Evolutionary conservation across 768 basidiomycete genomes (phyloP), one percentile per base, ranked within the genome.

Genomic region (Leucocoprinus birnbaumii): DNA sequence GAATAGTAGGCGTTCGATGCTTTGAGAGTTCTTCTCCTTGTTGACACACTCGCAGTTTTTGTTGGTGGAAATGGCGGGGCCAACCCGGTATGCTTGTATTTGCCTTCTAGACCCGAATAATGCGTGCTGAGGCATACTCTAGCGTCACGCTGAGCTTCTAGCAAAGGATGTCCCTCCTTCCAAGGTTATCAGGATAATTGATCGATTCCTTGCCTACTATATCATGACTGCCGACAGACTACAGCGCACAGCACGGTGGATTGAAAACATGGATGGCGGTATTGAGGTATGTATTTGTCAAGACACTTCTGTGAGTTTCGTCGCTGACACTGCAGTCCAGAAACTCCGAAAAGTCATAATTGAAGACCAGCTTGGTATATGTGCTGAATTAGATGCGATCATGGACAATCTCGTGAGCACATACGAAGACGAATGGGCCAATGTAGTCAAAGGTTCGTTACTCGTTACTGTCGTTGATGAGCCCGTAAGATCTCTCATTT

Each of bases 191-290:
- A 72, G 74, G 16, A 80, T 86, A 51, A 72, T 87, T 38, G 87
- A 89, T 64, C 73, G 86, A 27, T 89, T 81, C 71, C 63, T 86
- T 2, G 80, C 80, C 67, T 82, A 78, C 55, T 91, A 89, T 65
- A 89, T 91, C 61, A 78, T 77, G 59, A 85, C 87, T 0, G 87
- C 88, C 3, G 87, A 91, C 65, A 78, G 75, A 58, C 73, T 91
- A 11, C 80, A 81, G 69, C 80, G 87, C 3, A 91, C 88, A 1
- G 86, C 87, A 1, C 73, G 85, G 9, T 91, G 88, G 87, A 68
- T 89, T 4, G 87, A 89, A 58, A 72, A 74, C 8, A 80, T 87
- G 67, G 86, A 86, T 38, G 84, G 84, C 9, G 86, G 85, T 0
- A 76, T 87, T 48, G 81, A 86, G 66, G 80, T 80, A 8, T 44